phyloP scores from a whole-genome alignment of 257 asterid species.

The Solanum lycopersicoides region DNA sequence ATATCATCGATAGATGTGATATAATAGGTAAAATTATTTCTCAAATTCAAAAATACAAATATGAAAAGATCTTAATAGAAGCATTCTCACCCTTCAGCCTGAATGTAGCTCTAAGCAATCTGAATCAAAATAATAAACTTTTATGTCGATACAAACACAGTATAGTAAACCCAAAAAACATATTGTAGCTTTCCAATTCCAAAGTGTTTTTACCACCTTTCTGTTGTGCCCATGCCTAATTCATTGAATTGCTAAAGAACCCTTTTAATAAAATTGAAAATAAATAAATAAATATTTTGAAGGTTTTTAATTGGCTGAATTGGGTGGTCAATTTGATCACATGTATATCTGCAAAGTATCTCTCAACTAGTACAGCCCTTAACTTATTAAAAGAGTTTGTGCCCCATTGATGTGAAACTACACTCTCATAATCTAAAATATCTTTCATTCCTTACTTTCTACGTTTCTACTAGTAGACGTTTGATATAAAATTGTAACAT shows the following conservation, averaged over 20 bases:
- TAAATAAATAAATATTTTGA: background rate
- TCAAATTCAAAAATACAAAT: accelerated
- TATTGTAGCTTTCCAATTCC: background rate
- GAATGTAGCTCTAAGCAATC: too few relatives aligned
- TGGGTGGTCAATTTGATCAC: background rate
- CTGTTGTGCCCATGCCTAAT: background rate
- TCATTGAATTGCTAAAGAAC: background rate
- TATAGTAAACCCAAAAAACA: background rate
- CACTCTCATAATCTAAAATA: background rate
- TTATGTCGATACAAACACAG: too few relatives aligned
- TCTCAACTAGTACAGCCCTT: background rate
- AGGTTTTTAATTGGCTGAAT: background rate
- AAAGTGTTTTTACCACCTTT: background rate
- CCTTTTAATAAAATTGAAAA: background rate
- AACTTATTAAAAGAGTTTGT: background rate
- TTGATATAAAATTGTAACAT: too few relatives aligned
- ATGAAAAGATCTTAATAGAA: too few relatives aligned
- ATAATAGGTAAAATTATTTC: too few relatives aligned
- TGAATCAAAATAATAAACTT: too few relatives aligned
- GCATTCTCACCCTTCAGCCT: accelerated
- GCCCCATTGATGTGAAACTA: background rate
- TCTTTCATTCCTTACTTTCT: background rate
- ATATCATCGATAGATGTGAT: too few relatives aligned
- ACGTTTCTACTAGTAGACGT: background rate
- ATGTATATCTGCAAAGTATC: background rate